phyloP scores from a whole-genome alignment of 805 yeast species.

The Cyberlindnera mississippiensis region DNA sequence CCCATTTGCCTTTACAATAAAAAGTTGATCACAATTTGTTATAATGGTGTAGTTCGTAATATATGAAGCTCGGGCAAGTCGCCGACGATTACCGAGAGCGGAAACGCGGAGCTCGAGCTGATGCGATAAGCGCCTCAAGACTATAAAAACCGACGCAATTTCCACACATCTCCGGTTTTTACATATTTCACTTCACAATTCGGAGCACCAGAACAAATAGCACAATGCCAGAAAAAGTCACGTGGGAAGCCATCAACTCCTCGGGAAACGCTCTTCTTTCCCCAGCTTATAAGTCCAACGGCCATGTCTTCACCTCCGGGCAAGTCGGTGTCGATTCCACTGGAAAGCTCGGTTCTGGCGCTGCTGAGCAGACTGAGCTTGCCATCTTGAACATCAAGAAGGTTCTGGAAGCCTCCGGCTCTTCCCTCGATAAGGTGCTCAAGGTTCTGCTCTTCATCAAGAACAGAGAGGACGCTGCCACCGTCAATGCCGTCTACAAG shows the following conservation, averaged over 20 bases:
- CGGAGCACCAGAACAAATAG: too few relatives aligned
- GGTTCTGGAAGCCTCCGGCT: conserved; percentile 41
- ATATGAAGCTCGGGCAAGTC: conserved; percentile 2
- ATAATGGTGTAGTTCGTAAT: too few relatives aligned
- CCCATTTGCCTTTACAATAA: too few relatives aligned
- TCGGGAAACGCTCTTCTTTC: conserved; percentile 32
- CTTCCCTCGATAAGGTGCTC: conserved; percentile 42
- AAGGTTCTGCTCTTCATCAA: conserved; percentile 48
- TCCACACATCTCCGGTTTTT: too few relatives aligned
- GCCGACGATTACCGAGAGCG: conserved; percentile 3
- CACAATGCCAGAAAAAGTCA: conserved; percentile 25
- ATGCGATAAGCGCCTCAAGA: neutral
- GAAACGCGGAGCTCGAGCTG: too few relatives aligned
- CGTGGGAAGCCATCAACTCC: conserved; percentile 34
- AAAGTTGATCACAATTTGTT: too few relatives aligned
- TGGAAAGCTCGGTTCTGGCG: conserved; percentile 39
- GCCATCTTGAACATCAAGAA: conserved; percentile 42
- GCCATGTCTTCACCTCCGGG: conserved; percentile 48
- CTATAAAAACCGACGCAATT: conserved; percentile 2
- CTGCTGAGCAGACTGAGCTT: conserved; percentile 41
- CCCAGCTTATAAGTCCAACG: conserved; percentile 39
- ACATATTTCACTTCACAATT: too few relatives aligned
- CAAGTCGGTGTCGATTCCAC: conserved; percentile 39
- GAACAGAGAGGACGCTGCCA: conserved; percentile 38
- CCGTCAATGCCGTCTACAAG: conserved; percentile 43